Percentiles rank a stretch among this genome's conserved stretches.
Evolutionary conservation across 2,329 filamentous ascomycete species (phyloP).

Genomic region (Ascocoryne sarcoides): DNA sequence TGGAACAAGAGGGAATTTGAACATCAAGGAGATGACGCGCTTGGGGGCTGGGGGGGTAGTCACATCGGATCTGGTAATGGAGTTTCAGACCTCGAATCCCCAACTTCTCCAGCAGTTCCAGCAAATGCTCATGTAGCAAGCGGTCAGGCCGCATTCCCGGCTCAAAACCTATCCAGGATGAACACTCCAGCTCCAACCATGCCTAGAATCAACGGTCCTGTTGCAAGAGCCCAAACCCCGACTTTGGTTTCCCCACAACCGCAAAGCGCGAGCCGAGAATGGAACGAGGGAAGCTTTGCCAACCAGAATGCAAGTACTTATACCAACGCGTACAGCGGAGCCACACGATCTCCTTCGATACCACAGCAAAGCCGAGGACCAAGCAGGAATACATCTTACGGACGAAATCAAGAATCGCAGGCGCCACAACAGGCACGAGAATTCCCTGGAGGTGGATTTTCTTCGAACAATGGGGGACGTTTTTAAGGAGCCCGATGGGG

Average conservation of each 20-base stretch:
- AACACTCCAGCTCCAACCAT: no score
- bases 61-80: constrained; percentile 5
- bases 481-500: no score
- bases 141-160: no score
- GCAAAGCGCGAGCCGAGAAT: not conserved
- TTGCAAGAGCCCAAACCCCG: not conserved
- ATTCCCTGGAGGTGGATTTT: not conserved
- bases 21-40: constrained; percentile 21
- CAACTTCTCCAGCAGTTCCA: not conserved
- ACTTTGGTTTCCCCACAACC: not conserved
- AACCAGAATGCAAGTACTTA: no score
- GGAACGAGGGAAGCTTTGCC: no score
- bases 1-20: constrained; percentile 17
- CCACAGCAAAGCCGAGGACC: no score
- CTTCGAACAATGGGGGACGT: not conserved
- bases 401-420: not conserved
- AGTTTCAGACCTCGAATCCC: constrained; percentile 1
- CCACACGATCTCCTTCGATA: no score
- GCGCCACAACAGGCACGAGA: not conserved
- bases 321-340: no score
- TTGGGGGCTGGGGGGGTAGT: constrained; percentile 21
- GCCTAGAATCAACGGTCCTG: not conserved
- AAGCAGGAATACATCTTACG: no score
- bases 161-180: no score
- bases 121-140: not conserved